Conservation (phyloP, 1,284 basidiomycete genomes). For the Macrocybe sp. region DNA sequence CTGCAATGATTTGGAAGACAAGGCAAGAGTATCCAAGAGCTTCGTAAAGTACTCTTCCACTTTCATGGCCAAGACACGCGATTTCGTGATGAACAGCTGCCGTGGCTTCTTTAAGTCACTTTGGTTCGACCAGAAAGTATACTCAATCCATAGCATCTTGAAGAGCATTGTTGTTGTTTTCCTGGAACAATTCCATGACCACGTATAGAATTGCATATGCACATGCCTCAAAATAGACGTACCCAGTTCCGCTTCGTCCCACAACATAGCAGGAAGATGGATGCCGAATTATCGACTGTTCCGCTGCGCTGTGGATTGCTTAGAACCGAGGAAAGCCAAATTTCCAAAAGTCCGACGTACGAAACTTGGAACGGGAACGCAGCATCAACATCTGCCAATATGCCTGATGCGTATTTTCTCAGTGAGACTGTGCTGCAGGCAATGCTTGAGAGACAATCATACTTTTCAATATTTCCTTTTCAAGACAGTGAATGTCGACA, state of each 20-base stretch:
- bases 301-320: slow-evolving; percentile 37
- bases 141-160: slow-evolving; percentile 67
- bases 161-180: slow-evolving; percentile 75
- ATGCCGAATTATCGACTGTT: slow-evolving; percentile 60
- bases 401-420: slow-evolving; percentile 13
- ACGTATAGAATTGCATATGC: not conserved
- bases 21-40: slow-evolving; percentile 6
- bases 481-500: slow-evolving; percentile 1
- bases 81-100: slow-evolving; percentile 73
- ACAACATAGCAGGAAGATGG: slow-evolving; percentile 60
- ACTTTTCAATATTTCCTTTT: slow-evolving; percentile 48
- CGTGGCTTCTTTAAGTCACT: slow-evolving; percentile 38
- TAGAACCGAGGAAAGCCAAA: not conserved
- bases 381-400: slow-evolving; percentile 42
- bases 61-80: slow-evolving; percentile 55
- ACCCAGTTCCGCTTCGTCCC: slow-evolving; percentile 73
- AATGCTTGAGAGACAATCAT: slow-evolving; percentile 1
- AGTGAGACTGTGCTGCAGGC: not conserved
- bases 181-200: slow-evolving; percentile 26
- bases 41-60: slow-evolving; percentile 63
- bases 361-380: slow-evolving; percentile 39
- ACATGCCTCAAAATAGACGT: slow-evolving; percentile 8
- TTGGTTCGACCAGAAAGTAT: slow-evolving; percentile 35
- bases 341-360: slow-evolving; percentile 15
- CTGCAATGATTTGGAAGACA: not conserved